These are phyloP conservation scores for Hanseniaspora hatyaiensis DNA, from an alignment of 805 yeast genomes.

Conservation along the genomic window DNA sequence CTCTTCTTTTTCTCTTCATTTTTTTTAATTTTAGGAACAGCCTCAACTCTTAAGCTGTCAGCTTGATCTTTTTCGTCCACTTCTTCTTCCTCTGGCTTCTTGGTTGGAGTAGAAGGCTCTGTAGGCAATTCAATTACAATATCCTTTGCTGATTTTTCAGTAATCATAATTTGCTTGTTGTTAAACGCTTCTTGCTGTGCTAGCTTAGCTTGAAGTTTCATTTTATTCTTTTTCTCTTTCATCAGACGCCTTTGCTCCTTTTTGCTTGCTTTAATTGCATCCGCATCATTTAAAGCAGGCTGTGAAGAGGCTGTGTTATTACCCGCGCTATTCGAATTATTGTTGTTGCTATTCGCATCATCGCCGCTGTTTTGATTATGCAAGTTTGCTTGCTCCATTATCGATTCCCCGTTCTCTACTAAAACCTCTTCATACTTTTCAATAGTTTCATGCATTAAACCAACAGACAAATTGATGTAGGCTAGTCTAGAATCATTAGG, in stretches of 20 bases:
- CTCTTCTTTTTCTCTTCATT: constrained; percentile 9
- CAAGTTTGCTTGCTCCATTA: constrained; percentile 5
- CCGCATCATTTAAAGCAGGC: constrained; percentile 15
- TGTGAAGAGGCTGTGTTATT: not conserved
- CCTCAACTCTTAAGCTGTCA: no score
- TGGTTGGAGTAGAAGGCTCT: not conserved
- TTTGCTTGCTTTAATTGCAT: constrained; percentile 25
- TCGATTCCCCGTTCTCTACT: constrained; percentile 12
- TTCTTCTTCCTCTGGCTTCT: not conserved
- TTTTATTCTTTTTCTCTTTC: constrained; percentile 30
- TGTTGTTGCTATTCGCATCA: not conserved
- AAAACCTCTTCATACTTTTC: constrained; percentile 13
- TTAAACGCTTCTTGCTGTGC: constrained; percentile 18
- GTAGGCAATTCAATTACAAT: constrained; percentile 11
- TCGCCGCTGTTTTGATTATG: not conserved
- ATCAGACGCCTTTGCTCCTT: constrained; percentile 29
- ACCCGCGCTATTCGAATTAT: not conserved
- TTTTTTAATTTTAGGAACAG: constrained; percentile 8
- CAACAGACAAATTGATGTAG: not conserved
- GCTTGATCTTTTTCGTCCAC: not conserved
- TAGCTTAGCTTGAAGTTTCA: constrained; percentile 27
- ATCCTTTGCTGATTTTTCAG: constrained; percentile 16
- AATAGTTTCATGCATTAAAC: constrained; percentile 5
- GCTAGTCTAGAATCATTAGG: constrained; percentile 1
- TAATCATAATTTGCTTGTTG: constrained; percentile 16